phyloP scores from a whole-genome alignment of 805 yeast species.

The Maudiozyma serrabonitensis region DNA sequence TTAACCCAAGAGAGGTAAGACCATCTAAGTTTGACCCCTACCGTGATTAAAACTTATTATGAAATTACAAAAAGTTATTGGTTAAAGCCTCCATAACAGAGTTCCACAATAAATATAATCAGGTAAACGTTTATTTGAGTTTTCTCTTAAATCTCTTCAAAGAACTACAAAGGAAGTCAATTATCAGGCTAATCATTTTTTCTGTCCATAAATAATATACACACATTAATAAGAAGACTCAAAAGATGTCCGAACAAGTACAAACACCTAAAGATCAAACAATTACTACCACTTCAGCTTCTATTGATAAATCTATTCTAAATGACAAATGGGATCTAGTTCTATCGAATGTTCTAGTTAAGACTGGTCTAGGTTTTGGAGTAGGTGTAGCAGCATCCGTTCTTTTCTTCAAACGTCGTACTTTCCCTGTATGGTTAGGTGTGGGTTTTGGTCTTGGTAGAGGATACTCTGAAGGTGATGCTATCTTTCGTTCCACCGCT shows the following conservation, averaged over 20 bases:
- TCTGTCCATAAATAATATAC: neutral
- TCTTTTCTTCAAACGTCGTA: constrained; percentile 80
- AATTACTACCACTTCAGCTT: neutral
- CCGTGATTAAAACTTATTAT: too few relatives aligned
- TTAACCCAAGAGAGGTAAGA: too few relatives aligned
- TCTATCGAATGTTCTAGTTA: constrained; percentile 84
- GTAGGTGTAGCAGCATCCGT: constrained; percentile 92
- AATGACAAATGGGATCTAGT: constrained; percentile 91
- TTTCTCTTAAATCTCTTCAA: too few relatives aligned
- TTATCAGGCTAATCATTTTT: neutral
- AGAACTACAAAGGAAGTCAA: neutral
- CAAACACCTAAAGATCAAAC: neutral
- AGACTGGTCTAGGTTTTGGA: constrained; percentile 93
- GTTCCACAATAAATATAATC: too few relatives aligned
- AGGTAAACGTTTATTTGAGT: too few relatives aligned
- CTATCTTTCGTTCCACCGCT: constrained; percentile 78
- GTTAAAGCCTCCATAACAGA: too few relatives aligned
- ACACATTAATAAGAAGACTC: too few relatives aligned
- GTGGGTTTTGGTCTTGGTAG: constrained; percentile 96
- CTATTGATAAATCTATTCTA: constrained; percentile 46
- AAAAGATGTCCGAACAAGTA: constrained; percentile 17
- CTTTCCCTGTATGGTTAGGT: constrained; percentile 97
- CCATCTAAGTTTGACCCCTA: too few relatives aligned
- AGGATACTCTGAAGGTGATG: constrained; percentile 97
- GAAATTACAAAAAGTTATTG: too few relatives aligned